phyloP scores from a whole-genome alignment of 1,284 basidiomycete species.

The Athelia sp. region DNA sequence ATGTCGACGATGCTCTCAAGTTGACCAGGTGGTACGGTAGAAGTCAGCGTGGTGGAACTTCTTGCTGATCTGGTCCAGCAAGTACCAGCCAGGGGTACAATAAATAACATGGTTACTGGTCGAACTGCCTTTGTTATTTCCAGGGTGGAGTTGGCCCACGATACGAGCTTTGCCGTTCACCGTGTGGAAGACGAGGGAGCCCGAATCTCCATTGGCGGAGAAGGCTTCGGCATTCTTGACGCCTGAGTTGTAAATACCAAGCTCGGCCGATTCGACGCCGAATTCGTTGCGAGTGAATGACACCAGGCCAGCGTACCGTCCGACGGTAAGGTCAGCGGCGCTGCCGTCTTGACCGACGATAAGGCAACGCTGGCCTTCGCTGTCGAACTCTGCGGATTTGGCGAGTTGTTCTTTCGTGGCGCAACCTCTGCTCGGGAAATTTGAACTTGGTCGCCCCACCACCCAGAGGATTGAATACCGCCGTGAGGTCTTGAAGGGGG shows the following conservation, averaged over 20 bases:
- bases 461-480: conserved; percentile 12
- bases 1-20: too few relatives aligned
- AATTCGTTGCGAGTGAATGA: conserved; percentile 5
- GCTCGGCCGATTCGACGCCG: conserved; percentile 11
- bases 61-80: too few relatives aligned
- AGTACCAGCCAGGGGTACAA: too few relatives aligned
- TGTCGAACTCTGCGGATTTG: conserved; percentile 15
- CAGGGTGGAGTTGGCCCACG: conserved; percentile 31
- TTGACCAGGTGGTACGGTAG: too few relatives aligned
- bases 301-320: neutral
- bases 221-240: conserved; percentile 16
- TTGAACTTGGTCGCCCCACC: conserved; percentile 9
- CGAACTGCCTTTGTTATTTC: conserved; percentile 21
- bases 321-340: conserved; percentile 1
- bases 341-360: conserved; percentile 27
- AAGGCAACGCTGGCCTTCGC: conserved; percentile 21
- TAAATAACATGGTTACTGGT: conserved; percentile 21
- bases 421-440: conserved; percentile 22
- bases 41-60: too few relatives aligned
- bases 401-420: conserved; percentile 17
- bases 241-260: conserved; percentile 24
- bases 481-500: conserved; percentile 9
- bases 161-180: conserved; percentile 16
- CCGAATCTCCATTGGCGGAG: conserved; percentile 29
- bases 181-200: conserved; percentile 21